Evolutionary conservation across 2,329 filamentous ascomycete genomes (phyloP).

Genomic region (Plenodomus biglobosus): DNA sequence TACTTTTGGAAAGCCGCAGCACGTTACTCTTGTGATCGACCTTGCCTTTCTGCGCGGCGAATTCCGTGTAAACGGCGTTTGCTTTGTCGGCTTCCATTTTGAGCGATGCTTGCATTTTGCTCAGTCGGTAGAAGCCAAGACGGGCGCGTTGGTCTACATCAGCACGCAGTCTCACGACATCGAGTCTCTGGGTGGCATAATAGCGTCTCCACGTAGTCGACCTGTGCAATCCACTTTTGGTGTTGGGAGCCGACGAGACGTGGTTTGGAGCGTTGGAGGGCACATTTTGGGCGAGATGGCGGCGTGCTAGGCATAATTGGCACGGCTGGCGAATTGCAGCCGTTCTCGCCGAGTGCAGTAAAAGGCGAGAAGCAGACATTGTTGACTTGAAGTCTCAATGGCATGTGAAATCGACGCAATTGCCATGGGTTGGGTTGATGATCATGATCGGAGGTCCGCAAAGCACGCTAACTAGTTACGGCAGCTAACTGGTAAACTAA

Average conservation of each 20-base stretch:
- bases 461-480: not conserved
- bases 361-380: conserved; percentile 25
- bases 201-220: conserved; percentile 3
- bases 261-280: not conserved
- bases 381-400: not conserved
- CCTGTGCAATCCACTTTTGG: not conserved
- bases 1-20: conserved; percentile 24
- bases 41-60: conserved; percentile 21
- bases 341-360: conserved; percentile 10
- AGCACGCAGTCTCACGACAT: conserved; percentile 17
- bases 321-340: conserved; percentile 20
- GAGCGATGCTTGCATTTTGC: conserved; percentile 18
- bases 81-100: conserved; percentile 17
- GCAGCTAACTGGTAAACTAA: conserved; percentile 6
- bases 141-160: conserved; percentile 27
- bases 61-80: conserved; percentile 30
- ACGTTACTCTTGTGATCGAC: conserved; percentile 22
- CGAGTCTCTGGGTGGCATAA: conserved; percentile 22
- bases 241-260: not conserved
- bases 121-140: conserved; percentile 21
- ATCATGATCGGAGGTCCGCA: conserved; percentile 21
- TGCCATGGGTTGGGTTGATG: too few species aligned
- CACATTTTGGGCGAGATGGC: not conserved
- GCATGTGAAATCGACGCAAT: too few species aligned
- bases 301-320: conserved; percentile 3